Evolutionary conservation across 2,329 filamentous ascomycete species (phyloP).

Genomic region (Phialemonium atrogriseum): DNA sequence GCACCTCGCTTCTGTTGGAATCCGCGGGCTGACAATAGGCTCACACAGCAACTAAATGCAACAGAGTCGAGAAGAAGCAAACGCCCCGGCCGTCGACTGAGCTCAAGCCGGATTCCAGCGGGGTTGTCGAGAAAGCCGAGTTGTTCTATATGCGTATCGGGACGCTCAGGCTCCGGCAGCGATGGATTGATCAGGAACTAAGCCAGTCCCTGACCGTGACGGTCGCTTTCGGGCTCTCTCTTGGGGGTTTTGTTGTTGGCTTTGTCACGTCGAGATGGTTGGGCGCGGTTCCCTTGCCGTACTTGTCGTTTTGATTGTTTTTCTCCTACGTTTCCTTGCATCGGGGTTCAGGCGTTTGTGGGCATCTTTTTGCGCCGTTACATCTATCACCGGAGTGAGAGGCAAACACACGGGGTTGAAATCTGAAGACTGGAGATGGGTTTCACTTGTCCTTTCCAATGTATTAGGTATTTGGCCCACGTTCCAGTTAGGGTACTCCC

Average conservation of each 20-base stretch:
- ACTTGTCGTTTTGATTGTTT: too few species aligned
- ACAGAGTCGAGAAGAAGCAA: constrained; percentile 19
- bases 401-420: too few species aligned
- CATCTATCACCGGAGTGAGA: too few species aligned
- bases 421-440: too few species aligned
- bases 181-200: constrained; percentile 21
- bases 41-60: constrained; percentile 3
- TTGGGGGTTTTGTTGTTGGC: constrained; percentile 15
- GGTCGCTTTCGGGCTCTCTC: constrained; percentile 11
- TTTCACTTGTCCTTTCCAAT: too few species aligned
- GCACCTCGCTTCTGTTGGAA: neutral
- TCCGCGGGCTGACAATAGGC: neutral
- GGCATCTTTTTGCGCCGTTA: too few species aligned
- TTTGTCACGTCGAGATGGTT: constrained; percentile 6
- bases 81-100: constrained; percentile 15
- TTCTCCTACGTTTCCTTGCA: too few species aligned
- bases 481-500: too few species aligned
- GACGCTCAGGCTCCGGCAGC: constrained; percentile 18
- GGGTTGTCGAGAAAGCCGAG: constrained; percentile 15
- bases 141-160: constrained; percentile 26
- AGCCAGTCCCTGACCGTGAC: constrained; percentile 15
- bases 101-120: constrained; percentile 12
- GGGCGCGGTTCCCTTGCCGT: too few species aligned
- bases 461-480: too few species aligned
- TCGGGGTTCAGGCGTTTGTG: too few species aligned